Percentiles rank a stretch among this genome's conserved stretches.
These are phyloP conservation scores for Coccomyxa sp. DNA, from an alignment of 139 green algal species.

Conservation along the genomic window DNA sequence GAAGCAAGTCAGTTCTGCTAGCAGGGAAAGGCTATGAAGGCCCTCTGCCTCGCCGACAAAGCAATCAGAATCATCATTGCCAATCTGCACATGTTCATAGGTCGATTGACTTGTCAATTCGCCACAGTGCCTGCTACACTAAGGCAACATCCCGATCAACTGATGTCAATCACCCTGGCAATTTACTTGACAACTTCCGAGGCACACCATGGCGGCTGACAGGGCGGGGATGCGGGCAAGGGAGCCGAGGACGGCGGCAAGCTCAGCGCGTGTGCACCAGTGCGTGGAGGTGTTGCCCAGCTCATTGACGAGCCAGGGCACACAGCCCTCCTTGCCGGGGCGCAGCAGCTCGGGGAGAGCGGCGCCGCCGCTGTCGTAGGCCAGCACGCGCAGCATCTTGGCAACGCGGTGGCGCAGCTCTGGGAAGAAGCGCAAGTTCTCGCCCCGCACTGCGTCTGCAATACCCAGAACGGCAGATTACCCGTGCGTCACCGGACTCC, in stretches of 20 bases:
- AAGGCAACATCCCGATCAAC: too few species aligned
- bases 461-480: too few species aligned
- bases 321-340: conserved; percentile 3
- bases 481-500: background rate
- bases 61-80: too few species aligned
- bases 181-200: background rate
- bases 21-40: too few species aligned
- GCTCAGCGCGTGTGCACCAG: conserved; percentile 6
- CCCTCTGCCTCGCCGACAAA: too few species aligned
- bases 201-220: background rate
- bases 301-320: conserved; percentile 1
- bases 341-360: background rate
- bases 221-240: conserved; percentile 1
- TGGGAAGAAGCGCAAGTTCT: conserved; percentile 5
- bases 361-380: background rate
- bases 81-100: too few species aligned
- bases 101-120: too few species aligned
- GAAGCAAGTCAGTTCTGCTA: too few species aligned
- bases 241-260: background rate
- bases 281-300: background rate
- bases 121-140: too few species aligned
- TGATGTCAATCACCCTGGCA: too few species aligned
- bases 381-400: conserved; percentile 2
- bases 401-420: background rate
- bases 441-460: conserved; percentile 2